Base-by-base conservation (phyloP, 2,329 filamentous ascomycete species). In the Penicillium sp. region DNA sequence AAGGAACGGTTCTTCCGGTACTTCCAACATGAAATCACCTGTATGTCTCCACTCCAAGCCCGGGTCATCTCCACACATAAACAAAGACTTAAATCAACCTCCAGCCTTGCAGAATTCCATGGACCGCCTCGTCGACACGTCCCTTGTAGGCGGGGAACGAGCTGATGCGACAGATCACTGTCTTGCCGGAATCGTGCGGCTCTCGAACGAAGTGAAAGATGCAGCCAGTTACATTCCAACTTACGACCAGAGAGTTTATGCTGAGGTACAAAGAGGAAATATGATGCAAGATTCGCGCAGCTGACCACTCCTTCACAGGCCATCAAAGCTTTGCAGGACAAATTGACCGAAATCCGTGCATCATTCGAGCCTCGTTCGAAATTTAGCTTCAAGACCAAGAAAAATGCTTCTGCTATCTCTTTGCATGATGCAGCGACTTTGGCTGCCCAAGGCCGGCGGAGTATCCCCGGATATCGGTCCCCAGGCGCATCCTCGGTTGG, bases 241-340 rank as follows among this genome's bases (percentile, higher is more conserved):
- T 8, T 96, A 97, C 71, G 95, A 98, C 69, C 91, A 95, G 73
- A 86, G 91, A 65, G 88, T 89, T 25, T 98, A 96, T 70, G 85
- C 88, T 44, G 87, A 93, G 78, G 91, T 92, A 75, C 54, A 66
- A 60, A 27, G 37, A 29, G 23, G 16, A 39, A 42, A 51, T 10
- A 35, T 13, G 10, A 23, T 31, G 14, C 10, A 50, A 31, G 13
- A 48, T 43, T 19, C 14, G 35, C 29, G n/a, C 21, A n/a, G 33
- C 31, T 3, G 6, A 50, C 6, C 42, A 45, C 62, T 75, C n/a
- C 46, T 44, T 37, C 10, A 26, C 66, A 92, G 86, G 85, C 90
- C 23, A 87, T 97, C 75, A 96, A 95, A 79, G 83, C 83, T 16
- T 80, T 97, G 14, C 88, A 88, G 19, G 90, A 93, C 55, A 91